Conservation (phyloP, 2,329 filamentous ascomycete genomes). For the Verticillium alfalfae region DNA sequence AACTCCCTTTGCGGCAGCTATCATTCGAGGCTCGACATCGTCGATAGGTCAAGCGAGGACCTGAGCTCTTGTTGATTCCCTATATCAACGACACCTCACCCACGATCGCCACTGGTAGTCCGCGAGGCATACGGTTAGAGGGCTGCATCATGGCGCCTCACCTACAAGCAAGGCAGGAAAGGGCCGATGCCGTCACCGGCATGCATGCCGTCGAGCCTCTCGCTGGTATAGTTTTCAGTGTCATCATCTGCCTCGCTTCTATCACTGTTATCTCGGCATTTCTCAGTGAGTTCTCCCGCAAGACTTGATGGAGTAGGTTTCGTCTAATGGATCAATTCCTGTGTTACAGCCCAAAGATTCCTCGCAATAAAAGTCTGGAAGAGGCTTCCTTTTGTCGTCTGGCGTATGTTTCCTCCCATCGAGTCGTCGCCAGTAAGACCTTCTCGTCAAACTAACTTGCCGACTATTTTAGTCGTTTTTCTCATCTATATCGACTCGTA, state of each 20-base stretch:
- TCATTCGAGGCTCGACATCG: not conserved
- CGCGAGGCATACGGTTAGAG: not conserved
- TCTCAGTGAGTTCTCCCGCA: slow-evolving; percentile 21
- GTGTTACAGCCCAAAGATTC: slow-evolving; percentile 27
- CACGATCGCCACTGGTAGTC: not conserved
- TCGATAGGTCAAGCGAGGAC: not conserved
- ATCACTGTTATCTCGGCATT: slow-evolving; percentile 27
- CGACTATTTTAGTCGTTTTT: slow-evolving; percentile 47
- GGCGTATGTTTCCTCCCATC: slow-evolving; percentile 27
- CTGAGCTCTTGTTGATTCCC: not conserved
- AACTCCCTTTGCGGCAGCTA: not conserved
- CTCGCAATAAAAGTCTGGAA: slow-evolving; percentile 30
- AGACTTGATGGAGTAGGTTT: not conserved
- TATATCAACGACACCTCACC: not conserved
- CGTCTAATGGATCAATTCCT: not conserved
- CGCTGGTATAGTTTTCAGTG: slow-evolving; percentile 25
- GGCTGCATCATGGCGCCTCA: slow-evolving; percentile 7
- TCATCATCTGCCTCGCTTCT: slow-evolving; percentile 26
- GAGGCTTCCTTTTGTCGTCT: slow-evolving; percentile 33
- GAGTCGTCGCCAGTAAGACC: not conserved
- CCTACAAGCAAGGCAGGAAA: not conserved
- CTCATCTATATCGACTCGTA: slow-evolving; percentile 56
- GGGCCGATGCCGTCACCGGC: not conserved
- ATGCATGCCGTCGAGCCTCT: slow-evolving; percentile 19
- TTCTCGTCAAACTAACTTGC: not conserved